Percentiles rank a stretch among this genome's conserved stretches.
Evolutionary conservation across 805 yeast species (phyloP).

Genomic region (Brettanomyces custersianus): DNA sequence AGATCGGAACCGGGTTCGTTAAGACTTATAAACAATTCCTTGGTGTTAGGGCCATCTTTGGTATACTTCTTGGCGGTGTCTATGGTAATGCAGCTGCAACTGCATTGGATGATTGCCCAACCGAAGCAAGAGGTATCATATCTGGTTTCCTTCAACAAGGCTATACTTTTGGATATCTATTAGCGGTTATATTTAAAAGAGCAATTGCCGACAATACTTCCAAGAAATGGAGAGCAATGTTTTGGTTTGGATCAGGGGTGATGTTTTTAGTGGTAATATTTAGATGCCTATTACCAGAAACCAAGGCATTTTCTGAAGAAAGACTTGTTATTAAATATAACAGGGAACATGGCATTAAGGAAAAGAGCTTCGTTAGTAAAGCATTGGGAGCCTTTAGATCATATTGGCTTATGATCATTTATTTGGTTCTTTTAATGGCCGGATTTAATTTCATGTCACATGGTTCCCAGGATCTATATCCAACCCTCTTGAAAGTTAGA

Average conservation of each 20-base stretch:
- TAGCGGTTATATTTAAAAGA: constrained; percentile 58
- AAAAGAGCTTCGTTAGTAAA: constrained; percentile 24
- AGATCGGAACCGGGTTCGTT: constrained; percentile 58
- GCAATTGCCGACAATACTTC: constrained; percentile 47
- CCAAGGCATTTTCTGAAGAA: constrained; percentile 41
- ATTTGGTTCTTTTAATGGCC: constrained; percentile 50
- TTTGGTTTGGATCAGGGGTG: constrained; percentile 62
- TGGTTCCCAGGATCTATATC: constrained; percentile 56
- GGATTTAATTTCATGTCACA: constrained; percentile 57
- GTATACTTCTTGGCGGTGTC: constrained; percentile 50
- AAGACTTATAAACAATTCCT: constrained; percentile 47
- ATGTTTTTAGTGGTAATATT: constrained; percentile 33
- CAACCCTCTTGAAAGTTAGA: constrained; percentile 43
- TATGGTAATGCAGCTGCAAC: constrained; percentile 48
- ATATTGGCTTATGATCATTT: constrained; percentile 53
- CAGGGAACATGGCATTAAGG: constrained; percentile 22
- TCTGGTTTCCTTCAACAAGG: constrained; percentile 76
- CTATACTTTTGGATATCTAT: constrained; percentile 59
- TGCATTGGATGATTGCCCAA: constrained; percentile 45
- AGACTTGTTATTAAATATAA: constrained; percentile 26
- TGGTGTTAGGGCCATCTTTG: constrained; percentile 56
- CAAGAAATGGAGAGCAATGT: constrained; percentile 54
- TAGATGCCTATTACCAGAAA: constrained; percentile 40
- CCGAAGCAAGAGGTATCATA: constrained; percentile 45
- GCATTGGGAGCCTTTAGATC: constrained; percentile 30